Conservation (phyloP, 441 rosid species). For the Isatis lusitanica region DNA sequence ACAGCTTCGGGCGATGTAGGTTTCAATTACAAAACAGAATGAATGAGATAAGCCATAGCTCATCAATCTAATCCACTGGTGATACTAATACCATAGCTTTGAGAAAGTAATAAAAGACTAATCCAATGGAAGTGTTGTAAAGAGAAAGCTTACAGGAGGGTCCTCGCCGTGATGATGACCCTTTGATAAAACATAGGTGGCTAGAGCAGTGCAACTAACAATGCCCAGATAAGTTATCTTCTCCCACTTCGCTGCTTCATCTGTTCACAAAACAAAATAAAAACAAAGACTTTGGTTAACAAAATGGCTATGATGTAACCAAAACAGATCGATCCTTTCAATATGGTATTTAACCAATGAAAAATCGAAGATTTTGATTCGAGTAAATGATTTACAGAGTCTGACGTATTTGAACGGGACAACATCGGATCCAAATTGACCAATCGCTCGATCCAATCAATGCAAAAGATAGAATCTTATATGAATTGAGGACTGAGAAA, state of each 20-base stretch:
- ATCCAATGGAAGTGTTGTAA: neutral
- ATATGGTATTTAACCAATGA: neutral
- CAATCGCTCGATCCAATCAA: neutral
- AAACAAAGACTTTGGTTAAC: neutral
- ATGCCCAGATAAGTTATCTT: conserved; percentile 79
- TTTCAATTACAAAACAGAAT: neutral
- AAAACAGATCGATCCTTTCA: neutral
- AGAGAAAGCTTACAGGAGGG: conserved; percentile 66
- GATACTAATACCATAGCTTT: neutral
- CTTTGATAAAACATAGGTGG: conserved; percentile 55
- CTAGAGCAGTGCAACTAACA: conserved; percentile 59
- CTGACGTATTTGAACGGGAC: neutral
- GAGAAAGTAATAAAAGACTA: neutral
- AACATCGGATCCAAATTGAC: neutral
- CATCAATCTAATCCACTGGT: too few relatives aligned
- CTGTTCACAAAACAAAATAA: conserved; percentile 29
- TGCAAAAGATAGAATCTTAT: neutral
- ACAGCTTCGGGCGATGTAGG: conserved; percentile 8
- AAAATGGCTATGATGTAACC: neutral
- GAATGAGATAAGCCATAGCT: neutral
- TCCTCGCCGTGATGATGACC: conserved; percentile 83
- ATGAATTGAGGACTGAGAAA: neutral
- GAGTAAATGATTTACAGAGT: neutral
- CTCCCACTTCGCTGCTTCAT: conserved; percentile 88
- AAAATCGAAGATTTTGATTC: neutral